Conservation (phyloP, 192 early-diverging fungal genomes). For the Chytriomyces sp. region DNA sequence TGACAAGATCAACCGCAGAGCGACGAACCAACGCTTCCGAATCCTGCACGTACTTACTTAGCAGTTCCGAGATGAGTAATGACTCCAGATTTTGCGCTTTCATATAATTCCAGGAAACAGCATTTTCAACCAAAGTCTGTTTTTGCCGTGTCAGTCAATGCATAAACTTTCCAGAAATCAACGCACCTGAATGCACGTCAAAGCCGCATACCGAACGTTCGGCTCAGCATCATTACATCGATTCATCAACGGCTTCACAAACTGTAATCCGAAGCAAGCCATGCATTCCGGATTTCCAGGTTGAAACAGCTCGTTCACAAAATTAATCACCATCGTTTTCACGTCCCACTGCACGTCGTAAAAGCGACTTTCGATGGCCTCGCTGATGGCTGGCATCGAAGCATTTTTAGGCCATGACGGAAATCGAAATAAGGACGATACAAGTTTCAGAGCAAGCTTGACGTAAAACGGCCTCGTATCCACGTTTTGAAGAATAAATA, state of each 20-base stretch:
- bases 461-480: background rate
- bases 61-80: background rate
- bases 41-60: slow-evolving; percentile 9
- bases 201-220: slow-evolving; percentile 2
- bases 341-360: slow-evolving; percentile 34
- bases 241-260: slow-evolving; percentile 1
- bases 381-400: background rate
- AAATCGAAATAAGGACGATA: background rate
- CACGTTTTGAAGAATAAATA: background rate
- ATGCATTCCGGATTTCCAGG: background rate
- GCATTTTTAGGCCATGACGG: background rate
- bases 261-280: background rate
- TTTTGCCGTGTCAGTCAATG: background rate
- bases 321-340: slow-evolving; percentile 1
- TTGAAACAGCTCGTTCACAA: slow-evolving; percentile 3
- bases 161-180: background rate
- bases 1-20: slow-evolving; percentile 6
- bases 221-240: slow-evolving; percentile 21
- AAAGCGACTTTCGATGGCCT: slow-evolving; percentile 15
- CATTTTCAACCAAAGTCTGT: background rate
- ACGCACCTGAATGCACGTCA: background rate
- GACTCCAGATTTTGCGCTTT: background rate
- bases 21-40: slow-evolving; percentile 29
- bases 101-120: background rate
- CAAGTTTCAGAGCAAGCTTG: background rate